Base-by-base conservation (phyloP, 2,329 filamentous ascomycete genomes). In the Colletotrichum shisoi region DNA sequence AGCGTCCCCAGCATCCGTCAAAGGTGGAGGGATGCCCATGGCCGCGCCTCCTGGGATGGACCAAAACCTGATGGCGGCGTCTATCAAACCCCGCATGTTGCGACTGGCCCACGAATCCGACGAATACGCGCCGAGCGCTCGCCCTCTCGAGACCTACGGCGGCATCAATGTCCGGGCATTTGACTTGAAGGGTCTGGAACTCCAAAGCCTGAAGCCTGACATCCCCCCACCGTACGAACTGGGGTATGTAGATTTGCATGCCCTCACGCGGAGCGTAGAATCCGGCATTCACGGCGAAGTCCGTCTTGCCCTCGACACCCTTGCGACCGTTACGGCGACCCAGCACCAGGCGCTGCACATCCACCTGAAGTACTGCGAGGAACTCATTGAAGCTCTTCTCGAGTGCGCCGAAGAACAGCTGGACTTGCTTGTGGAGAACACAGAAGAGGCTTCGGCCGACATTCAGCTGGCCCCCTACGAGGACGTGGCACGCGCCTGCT, bases 381-480 rank as follows among this genome's bases (percentile, higher is more conserved):
- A 98, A 75, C 79, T 99, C 63, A 85, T 97, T 19, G 95, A 98
- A 68, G 90, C 91, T 0, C 79, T 99, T 58, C 82, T 97, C 40
- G 95, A 98, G 71, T 97, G 92, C 75, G 95, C 92, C 1, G 93
- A 97, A 76, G 91, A 94, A 13, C 93, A 97, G 75, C 82, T 94
- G 27, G 93, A 97, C 45, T 76, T 91, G 12, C 83, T 99, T n/a
- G 90, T 89, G 0, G 92, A 97, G 70, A 89, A 94, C 74, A 90
- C 93, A 1, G 87, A 88, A 4, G 93, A 97, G 74, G 89, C 96
- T 0, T 95, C 92, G 0, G 93, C 97, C 74, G 91, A 92, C 67
- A 90, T 97, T 71, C 86, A 92, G 70, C 82, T 99, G 42, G 87
- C 87, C 4, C 86, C 92, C 0, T 98, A 98, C 74, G 95, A 98